Conservation (phyloP, 2,329 filamentous ascomycete genomes). For the Fusarium sp. region DNA sequence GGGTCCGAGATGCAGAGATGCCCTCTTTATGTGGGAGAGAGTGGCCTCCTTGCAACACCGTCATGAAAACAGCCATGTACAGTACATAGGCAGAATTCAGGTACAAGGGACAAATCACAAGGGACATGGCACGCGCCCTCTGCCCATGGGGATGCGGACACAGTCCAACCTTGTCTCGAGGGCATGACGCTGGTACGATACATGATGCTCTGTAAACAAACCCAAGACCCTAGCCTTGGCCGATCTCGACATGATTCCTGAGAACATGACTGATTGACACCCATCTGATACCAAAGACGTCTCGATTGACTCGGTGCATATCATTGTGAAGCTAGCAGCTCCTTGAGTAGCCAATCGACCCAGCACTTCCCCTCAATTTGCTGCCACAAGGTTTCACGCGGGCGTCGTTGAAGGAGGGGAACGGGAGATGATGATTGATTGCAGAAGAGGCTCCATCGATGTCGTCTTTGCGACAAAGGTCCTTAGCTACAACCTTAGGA, state of each 20-base stretch:
- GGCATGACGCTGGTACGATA: conserved; percentile 48
- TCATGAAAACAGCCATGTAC: conserved; percentile 37
- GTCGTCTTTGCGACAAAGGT: conserved; percentile 16
- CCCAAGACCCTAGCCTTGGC: conserved; percentile 13
- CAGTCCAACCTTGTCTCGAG: conserved; percentile 36
- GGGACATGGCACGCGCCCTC: conserved; percentile 34
- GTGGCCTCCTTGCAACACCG: conserved; percentile 33
- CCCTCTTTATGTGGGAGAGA: conserved; percentile 47
- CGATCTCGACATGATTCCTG: conserved; percentile 13
- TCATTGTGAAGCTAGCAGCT: conserved; percentile 20
- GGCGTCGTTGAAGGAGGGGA: conserved; percentile 18
- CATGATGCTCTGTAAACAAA: neutral
- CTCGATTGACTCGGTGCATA: conserved; percentile 30
- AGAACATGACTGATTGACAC: conserved; percentile 33
- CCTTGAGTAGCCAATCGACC: conserved; percentile 32
- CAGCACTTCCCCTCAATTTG: conserved; percentile 43
- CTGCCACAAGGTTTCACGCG: conserved; percentile 48
- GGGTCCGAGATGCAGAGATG: conserved; percentile 32
- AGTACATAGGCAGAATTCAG: conserved; percentile 39
- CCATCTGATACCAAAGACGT: conserved; percentile 36
- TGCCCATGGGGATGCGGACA: conserved; percentile 35
- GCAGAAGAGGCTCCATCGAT: conserved; percentile 9
- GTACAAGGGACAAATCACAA: conserved; percentile 39
- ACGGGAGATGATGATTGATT: conserved; percentile 23
- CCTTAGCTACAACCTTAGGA: conserved; percentile 3